Conservation (phyloP, 2,329 filamentous ascomycete species). For the Epichloe scottii region DNA sequence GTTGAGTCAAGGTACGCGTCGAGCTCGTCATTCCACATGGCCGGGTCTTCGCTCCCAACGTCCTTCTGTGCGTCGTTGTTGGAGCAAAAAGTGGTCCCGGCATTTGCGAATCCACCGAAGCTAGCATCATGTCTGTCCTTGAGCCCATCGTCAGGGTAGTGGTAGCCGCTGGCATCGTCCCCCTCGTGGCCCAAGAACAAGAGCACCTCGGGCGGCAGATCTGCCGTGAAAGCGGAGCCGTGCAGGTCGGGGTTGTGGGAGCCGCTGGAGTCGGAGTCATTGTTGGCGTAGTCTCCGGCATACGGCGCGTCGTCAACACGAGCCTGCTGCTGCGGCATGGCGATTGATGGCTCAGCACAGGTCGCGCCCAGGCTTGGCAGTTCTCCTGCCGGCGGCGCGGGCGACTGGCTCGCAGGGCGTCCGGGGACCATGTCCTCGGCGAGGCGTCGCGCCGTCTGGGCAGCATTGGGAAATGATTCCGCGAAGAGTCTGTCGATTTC, state of each 20-base stretch:
- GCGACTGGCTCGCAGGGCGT: background rate
- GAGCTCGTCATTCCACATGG: background rate
- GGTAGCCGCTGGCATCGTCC: background rate
- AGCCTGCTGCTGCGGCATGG: background rate
- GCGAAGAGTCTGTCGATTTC: constrained; percentile 1
- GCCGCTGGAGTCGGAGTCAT: background rate
- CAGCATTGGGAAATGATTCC: constrained; percentile 1
- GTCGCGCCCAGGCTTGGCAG: too few species aligned
- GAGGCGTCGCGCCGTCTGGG: background rate
- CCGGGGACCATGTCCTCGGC: background rate
- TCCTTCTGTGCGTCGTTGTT: background rate
- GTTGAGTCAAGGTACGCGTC: background rate
- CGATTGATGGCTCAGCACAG: background rate
- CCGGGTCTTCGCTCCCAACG: background rate
- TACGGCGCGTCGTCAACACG: background rate
- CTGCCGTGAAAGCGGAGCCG: background rate
- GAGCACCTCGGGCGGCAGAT: background rate
- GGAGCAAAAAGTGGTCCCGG: background rate
- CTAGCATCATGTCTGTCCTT: background rate
- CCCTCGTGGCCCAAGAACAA: background rate
- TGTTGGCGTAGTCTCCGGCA: too few species aligned
- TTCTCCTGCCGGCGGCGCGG: background rate
- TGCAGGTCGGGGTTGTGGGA: background rate
- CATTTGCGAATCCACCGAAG: background rate
- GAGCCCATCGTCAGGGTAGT: background rate